Base-by-base conservation (phyloP, 106 monocot species). In the Vanilla planifolia region DNA sequence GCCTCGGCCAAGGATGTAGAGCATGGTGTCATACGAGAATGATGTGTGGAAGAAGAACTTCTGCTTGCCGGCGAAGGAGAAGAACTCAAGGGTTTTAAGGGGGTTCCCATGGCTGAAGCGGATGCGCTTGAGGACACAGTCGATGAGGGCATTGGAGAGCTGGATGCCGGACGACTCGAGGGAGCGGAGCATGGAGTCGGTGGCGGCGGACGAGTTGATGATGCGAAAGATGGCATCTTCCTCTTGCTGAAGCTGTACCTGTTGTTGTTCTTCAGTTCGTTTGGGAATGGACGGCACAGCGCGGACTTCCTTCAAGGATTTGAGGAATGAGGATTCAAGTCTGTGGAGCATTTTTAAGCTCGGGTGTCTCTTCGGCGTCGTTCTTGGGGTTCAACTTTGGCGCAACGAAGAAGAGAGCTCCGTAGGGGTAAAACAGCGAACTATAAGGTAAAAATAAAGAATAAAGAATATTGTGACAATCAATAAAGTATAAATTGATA, bases 31-130 rank as follows among this genome's bases (percentile, higher is more conserved):
- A 53, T 65, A 65, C 20, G 93, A 65, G 77, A 64, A 74, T 16
- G 75, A 33, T 29, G 89, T 67, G 66, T 76, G 89, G 64, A 23
- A 64, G 67, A 89, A 79, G 15, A 66, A 71, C 6, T 17, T 34
- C 19, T 64, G 57, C 10, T 65, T 28, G n/a, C 14, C 64, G 33
- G 71, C 19, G 67, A 69, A 59, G 58, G 43, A 4, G 82, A 85
- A 85, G 67, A 93, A 83, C 8, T 61, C 60, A 29, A 89, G 82
- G 60, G 82, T 27, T 23, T 73, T 67, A 37, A 75, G 5, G 10
- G 89, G 81, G 74, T 82, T 72, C 48, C 63, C 70, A 65, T 89
- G 93, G 77, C 71, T 58, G 75, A 93, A 93, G 36, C 93, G 64
- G 39, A 74, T 59, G 20, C 77, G 51, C 2, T 62, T 62, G 68